These are phyloP conservation scores for Castanospermum australe DNA, from an alignment of 306 rosid genomes.

Conservation along the genomic window DNA sequence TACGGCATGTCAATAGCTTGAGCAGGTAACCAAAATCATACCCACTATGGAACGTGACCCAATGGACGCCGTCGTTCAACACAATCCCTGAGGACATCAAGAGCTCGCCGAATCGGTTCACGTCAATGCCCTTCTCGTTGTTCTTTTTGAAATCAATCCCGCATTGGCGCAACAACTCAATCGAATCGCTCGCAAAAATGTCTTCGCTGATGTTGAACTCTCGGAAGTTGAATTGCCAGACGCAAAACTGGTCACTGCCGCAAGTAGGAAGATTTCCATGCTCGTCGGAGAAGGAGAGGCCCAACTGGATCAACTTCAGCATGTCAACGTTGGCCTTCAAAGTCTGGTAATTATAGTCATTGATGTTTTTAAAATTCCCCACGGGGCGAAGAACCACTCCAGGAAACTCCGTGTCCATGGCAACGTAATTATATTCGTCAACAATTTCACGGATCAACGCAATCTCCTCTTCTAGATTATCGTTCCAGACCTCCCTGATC, in stretches of 20 bases:
- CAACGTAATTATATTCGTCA: slow-evolving; percentile 55
- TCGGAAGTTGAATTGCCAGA: slow-evolving; percentile 50
- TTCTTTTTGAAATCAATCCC: slow-evolving; percentile 52
- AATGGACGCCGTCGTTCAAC: slow-evolving; percentile 29
- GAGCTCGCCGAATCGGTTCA: slow-evolving; percentile 52
- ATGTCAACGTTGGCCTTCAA: slow-evolving; percentile 83
- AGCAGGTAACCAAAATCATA: slow-evolving; percentile 51
- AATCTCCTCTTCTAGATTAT: slow-evolving; percentile 78
- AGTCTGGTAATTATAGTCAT: slow-evolving; percentile 77
- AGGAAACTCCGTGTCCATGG: slow-evolving; percentile 94
- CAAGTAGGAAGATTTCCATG: slow-evolving; percentile 76
- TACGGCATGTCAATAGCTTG: slow-evolving; percentile 46
- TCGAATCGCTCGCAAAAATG: slow-evolving; percentile 45
- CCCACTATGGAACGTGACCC: slow-evolving; percentile 50
- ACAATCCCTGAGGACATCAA: slow-evolving; percentile 50
- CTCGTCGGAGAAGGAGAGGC: slow-evolving; percentile 83
- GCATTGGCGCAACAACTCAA: slow-evolving; percentile 45
- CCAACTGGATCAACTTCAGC: slow-evolving; percentile 92
- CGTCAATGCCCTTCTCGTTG: slow-evolving; percentile 47
- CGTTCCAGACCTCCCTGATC: slow-evolving; percentile 88
- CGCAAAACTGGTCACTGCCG: slow-evolving; percentile 48
- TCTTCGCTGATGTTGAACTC: slow-evolving; percentile 46
- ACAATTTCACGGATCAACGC: slow-evolving; percentile 73
- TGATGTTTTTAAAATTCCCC: slow-evolving; percentile 72
- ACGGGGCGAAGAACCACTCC: slow-evolving; percentile 92